Evolutionary conservation across 1,139 yeast genomes (phyloP), one percentile per base, ranked within the genome.

Genomic region (Candida smagusa): DNA sequence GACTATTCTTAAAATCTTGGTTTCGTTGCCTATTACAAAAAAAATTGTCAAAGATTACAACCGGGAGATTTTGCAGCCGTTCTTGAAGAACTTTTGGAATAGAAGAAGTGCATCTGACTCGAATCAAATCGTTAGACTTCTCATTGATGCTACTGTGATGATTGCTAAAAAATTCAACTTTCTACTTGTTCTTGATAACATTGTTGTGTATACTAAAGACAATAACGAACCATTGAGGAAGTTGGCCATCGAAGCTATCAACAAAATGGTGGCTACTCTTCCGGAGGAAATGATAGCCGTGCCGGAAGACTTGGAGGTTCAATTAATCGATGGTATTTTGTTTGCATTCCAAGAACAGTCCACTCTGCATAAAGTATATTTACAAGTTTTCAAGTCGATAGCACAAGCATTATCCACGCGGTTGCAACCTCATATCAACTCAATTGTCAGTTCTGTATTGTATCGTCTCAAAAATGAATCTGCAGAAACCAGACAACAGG

Each of bases 281-380:
- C 59, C 64, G 0, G 64, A 63, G 9, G 59, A 63, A 30, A 49
- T 68, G n/a, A 51, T 71, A 12, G 75, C 71, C 2, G 47, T 69
- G 42, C 66, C 61, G 36, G 40, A 61, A 1, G 59, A 54, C 30
- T 46, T 81, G 9, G 96, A 88, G 47, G 74, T 78, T 33, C 64
- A 81, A 32, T 64, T 92, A 30, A 72, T 92, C 8, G 97, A 92
- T 60, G 95, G 95, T 1, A 68, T 88, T 2, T 60, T 90, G n/a
- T 81, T 74, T 42, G 89, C 96, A 0, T 85, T 86, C 54, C 96
- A 88, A 58, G 88, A 86, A 42, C 96, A 89, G 51, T 68, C 78
- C 0, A 43, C 47, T 2, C 77, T 74, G 24, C 82, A 81, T 43
- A 52, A 60, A 4, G 65, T 78, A 1, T 71, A 87, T 31, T 63